Percentiles rank a stretch among this genome's conserved stretches.
Conservation (phyloP, 768 basidiomycete species). For the Leccinellum rugosiceps region DNA sequence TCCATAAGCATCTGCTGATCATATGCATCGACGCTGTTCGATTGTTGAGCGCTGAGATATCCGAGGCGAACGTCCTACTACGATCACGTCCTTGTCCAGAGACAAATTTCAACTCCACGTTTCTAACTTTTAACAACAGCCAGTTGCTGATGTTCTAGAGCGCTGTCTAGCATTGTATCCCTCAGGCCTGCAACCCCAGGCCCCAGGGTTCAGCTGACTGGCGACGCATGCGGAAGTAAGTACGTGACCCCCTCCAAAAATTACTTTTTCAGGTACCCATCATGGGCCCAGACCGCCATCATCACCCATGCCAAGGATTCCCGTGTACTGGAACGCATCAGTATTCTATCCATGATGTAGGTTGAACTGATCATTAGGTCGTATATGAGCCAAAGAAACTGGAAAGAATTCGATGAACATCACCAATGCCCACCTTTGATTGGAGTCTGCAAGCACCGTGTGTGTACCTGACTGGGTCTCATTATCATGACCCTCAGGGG, state of each 20-base stretch:
- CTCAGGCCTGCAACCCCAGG: not conserved
- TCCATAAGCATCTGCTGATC: no score
- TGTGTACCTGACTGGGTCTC: not conserved
- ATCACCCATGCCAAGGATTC: no score
- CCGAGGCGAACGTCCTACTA: not conserved
- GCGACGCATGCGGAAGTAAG: not conserved
- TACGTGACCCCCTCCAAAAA: not conserved
- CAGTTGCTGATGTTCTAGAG: no score
- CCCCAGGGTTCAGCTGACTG: not conserved
- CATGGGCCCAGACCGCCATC: not conserved
- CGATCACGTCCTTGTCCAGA: not conserved
- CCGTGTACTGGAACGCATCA: not conserved
- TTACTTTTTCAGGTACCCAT: not conserved
- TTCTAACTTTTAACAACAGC: no score
- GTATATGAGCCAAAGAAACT: not conserved
- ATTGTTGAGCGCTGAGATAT: not conserved
- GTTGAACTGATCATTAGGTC: not conserved
- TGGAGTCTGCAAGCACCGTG: not conserved
- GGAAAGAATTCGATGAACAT: not conserved
- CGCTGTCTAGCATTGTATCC: not conserved
- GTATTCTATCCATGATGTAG: not conserved
- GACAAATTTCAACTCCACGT: not conserved
- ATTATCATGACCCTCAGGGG: no score
- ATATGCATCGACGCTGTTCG: not conserved
- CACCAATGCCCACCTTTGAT: not conserved